Base-by-base conservation (phyloP, 306 rosid species). In the Vigna radiata region DNA sequence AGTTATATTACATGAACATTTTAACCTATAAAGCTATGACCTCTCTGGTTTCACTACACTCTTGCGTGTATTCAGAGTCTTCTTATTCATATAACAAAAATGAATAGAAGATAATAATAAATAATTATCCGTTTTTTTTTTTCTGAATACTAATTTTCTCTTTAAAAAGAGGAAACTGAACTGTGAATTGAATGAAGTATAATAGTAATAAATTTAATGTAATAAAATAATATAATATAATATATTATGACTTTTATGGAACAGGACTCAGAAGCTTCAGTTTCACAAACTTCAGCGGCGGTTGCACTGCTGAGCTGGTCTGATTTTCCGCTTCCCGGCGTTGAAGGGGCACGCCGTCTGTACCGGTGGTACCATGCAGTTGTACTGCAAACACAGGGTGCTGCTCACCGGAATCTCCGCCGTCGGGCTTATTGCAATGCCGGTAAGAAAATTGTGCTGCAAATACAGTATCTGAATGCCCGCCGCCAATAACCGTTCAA, bases 341-440 rank as follows among this genome's bases (percentile, higher is more conserved):
- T 83, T 91, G 33, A 86, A 65, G 7, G 99, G 97, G 77, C 99
- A 95, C n/a, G 93, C 91, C 47, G 94, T 83, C 85, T 85, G 87
- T 9, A 90, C 54, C 8, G 97, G 99, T 6, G 96, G 99, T 36
- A 95, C 96, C 99, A 95, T 95, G 21, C 99, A 95, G 25, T 95
- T 95, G 9, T 92, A 95, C 79, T 95, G 97, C n/a, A 95, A 79
- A 75, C 99, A 95, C 86, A 95, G 15, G 5, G 97, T 83, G 54
- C 87, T 89, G 19, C 96, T 95, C 75, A 86, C 11, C 0, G 99
- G 99, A 86, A 95, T 95, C 87, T 92, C 97, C 10, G 97, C 97
- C 84, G 96, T 87, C 15, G 99, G 99, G 58, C 67, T 92, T 16
- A 95, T 95, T 80, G 86, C 87, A 0, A 95, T 92, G 53, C 96